phyloP scores from a whole-genome alignment of 805 yeast genomes.

The Priceomyces haplophilus region DNA sequence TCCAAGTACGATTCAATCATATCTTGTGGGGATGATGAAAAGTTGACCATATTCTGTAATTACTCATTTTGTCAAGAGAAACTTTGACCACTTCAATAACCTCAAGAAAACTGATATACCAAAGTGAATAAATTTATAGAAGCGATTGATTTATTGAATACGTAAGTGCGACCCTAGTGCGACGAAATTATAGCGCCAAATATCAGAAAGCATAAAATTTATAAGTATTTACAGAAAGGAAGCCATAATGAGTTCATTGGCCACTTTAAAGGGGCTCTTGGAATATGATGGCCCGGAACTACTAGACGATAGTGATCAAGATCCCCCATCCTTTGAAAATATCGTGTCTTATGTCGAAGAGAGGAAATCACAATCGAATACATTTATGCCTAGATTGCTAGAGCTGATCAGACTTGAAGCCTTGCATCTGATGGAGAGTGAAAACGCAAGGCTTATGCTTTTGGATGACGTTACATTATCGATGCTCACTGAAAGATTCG shows the following conservation, averaged over 20 bases:
- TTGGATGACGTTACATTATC: slow-evolving; percentile 8
- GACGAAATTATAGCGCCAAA: too few species aligned
- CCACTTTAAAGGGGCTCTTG: slow-evolving; percentile 3
- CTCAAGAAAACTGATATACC: too few species aligned
- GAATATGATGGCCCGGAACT: background rate
- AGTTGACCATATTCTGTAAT: too few species aligned
- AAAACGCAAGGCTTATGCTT: background rate
- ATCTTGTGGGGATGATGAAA: too few species aligned
- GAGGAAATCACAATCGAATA: background rate
- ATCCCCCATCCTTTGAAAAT: slow-evolving; percentile 7
- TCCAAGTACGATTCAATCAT: too few species aligned
- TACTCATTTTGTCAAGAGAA: too few species aligned
- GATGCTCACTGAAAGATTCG: slow-evolving; percentile 15
- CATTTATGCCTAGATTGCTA: slow-evolving; percentile 7
- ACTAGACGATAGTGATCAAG: background rate
- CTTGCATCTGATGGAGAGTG: slow-evolving; percentile 3
- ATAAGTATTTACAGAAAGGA: too few species aligned
- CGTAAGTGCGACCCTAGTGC: too few species aligned
- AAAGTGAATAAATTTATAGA: too few species aligned
- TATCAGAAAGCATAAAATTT: too few species aligned
- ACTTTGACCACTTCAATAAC: too few species aligned
- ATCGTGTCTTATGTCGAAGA: slow-evolving; percentile 7
- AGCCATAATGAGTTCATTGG: slow-evolving; percentile 8
- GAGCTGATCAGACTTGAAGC: slow-evolving; percentile 15
- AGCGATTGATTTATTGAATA: too few species aligned